phyloP scores from a whole-genome alignment of 2,329 filamentous ascomycete species.

The Hypocrella siamensis region DNA sequence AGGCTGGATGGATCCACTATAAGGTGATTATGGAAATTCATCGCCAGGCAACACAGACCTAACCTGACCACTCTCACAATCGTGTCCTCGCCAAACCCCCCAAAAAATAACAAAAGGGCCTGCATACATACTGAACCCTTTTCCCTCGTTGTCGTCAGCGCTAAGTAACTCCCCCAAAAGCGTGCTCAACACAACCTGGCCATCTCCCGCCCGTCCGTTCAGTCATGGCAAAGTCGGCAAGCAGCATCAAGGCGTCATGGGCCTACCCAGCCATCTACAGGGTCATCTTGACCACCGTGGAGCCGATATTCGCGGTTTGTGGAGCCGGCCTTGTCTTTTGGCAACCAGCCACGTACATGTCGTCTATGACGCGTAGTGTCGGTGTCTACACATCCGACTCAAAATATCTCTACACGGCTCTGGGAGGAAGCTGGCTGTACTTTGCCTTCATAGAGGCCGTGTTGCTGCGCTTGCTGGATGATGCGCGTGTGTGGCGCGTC shows the following conservation, averaged over 20 bases:
- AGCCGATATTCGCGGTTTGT: constrained; percentile 17
- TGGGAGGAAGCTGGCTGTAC: constrained; percentile 10
- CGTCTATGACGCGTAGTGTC: constrained; percentile 12
- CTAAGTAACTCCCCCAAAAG: too few relatives aligned
- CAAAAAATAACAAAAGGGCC: too few relatives aligned
- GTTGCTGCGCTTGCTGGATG: constrained; percentile 16
- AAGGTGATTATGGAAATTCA: too few relatives aligned
- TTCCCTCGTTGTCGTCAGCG: too few relatives aligned
- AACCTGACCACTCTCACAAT: too few relatives aligned
- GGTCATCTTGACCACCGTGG: constrained; percentile 16
- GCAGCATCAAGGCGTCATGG: background rate
- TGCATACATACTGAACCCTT: too few relatives aligned
- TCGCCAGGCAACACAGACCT: too few relatives aligned
- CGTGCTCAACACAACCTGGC: too few relatives aligned
- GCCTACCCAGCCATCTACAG: constrained; percentile 10
- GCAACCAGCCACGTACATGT: constrained; percentile 12
- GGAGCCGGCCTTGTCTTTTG: constrained; percentile 15
- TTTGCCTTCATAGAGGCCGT: constrained; percentile 22
- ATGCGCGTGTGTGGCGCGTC: constrained; percentile 17
- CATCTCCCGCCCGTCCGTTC: too few relatives aligned
- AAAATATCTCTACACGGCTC: constrained; percentile 8
- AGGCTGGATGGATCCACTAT: too few relatives aligned
- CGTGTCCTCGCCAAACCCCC: too few relatives aligned
- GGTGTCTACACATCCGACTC: constrained; percentile 7
- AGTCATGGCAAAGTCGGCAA: too few relatives aligned